Base-by-base conservation (phyloP, 805 yeast species). In the Hanseniaspora occidentalis region DNA sequence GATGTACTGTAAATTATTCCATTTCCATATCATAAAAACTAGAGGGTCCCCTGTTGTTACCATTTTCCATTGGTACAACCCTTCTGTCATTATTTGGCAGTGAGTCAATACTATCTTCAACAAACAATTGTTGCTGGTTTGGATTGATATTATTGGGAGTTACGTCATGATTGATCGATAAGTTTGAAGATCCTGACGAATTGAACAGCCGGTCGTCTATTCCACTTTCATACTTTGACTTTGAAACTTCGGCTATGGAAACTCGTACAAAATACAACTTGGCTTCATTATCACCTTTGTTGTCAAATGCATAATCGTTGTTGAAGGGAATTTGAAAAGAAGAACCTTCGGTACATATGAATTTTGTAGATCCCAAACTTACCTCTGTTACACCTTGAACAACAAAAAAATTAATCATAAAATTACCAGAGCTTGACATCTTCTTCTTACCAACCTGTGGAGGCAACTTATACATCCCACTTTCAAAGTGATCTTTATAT, bases 251-350 rank as follows among this genome's bases (percentile, higher is more conserved):
- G 31, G 49, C 54, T 6, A 63, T 57, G 24, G 61, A 56, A 3
- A 78, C 69, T 53, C 85, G 95, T 1, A 82, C 86, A 52, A 84
- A 85, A 56, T 82, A 84, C 52, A 86, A 50, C 41, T 72, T 69
- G 1, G 80, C 85, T 25, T 67, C 67, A 14, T 61, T 64, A 24
- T 66, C 61, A 0, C 86, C 81, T 31, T 66, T 67, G 52, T 84
- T 84, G 36, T 67, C 69, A 47, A 86, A 69, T 14, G 80, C 73
- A 57, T 84, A 85, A 34, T 70, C 67, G 53, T 82, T 83, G 4
- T 79, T 80, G 62, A 80, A 72, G 1, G 96, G 96, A 5, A 88
- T 69, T 50, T 81, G 83, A 50, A 86, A 79, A 4, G 89, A 73
- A 40, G 94, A 80, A 1, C 95, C 95, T 41, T 69, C 64, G 1